Evolutionary conservation across 768 basidiomycete species (phyloP).

Genomic region (Mycena amicta): DNA sequence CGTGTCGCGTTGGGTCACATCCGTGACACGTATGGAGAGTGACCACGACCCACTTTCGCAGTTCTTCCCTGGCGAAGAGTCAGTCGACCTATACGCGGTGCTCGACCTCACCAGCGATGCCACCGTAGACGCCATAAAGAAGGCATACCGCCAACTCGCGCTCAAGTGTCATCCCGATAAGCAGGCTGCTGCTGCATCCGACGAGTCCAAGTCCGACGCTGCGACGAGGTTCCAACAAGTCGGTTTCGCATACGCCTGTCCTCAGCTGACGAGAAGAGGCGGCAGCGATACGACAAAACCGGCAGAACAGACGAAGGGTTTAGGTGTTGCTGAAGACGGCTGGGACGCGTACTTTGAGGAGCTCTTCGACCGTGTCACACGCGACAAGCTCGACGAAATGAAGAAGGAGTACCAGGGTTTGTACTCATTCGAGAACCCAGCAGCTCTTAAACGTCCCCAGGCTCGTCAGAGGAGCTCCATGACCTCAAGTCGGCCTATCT

Average conservation of each 20-base stretch:
- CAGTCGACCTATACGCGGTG: conserved; percentile 78
- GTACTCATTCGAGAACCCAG: conserved; percentile 8
- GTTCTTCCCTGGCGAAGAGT: conserved; percentile 76
- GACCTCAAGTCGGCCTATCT: conserved; percentile 80
- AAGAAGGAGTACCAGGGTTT: conserved; percentile 93
- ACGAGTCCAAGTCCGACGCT: conserved; percentile 64
- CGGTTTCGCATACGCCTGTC: conserved; percentile 90
- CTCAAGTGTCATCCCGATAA: conserved; percentile 91
- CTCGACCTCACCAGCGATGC: conserved; percentile 60
- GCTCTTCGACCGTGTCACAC: conserved; percentile 85
- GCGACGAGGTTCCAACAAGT: conserved; percentile 88
- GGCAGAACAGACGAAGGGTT: conserved; percentile 82
- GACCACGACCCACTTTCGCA: conserved; percentile 67
- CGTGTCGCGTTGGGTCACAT: neutral
- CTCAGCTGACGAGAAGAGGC: conserved; percentile 77
- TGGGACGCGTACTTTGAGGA: conserved; percentile 97
- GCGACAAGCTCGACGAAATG: conserved; percentile 87
- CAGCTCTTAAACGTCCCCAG: conserved; percentile 39
- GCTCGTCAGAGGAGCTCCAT: conserved; percentile 79
- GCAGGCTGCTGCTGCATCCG: conserved; percentile 58
- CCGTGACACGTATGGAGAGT: conserved; percentile 54
- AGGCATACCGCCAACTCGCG: conserved; percentile 83
- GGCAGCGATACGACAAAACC: conserved; percentile 79
- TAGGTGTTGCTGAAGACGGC: conserved; percentile 75
- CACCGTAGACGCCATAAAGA: conserved; percentile 70